Percentiles rank a stretch among this genome's conserved stretches.
Conservation (phyloP, 1,284 basidiomycete genomes). For the Calocybe gambosa region DNA sequence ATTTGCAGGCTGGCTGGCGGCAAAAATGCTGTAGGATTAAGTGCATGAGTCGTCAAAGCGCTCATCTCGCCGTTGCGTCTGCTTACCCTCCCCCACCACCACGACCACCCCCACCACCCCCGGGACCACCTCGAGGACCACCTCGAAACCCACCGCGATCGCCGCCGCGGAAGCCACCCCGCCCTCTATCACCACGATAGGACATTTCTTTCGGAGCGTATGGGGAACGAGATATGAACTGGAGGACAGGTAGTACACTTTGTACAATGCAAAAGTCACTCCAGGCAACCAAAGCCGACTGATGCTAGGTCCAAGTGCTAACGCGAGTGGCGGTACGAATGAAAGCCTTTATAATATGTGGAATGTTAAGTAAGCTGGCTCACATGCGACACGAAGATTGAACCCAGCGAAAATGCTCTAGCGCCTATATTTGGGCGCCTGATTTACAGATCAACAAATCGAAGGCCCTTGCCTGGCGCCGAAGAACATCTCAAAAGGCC, state of each 20-base stretch:
- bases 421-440: not conserved
- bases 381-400: not conserved
- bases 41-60: slow-evolving; percentile 8
- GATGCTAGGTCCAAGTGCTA: slow-evolving; percentile 15
- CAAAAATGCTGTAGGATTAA: slow-evolving; percentile 44
- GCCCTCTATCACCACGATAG: slow-evolving; percentile 26
- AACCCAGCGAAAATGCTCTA: not conserved
- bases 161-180: slow-evolving; percentile 24
- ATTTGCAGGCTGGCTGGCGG: slow-evolving; percentile 36
- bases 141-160: slow-evolving; percentile 22
- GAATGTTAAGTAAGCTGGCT: not conserved
- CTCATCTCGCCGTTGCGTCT: slow-evolving; percentile 7
- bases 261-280: slow-evolving; percentile 10
- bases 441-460: not conserved
- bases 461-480: not conserved
- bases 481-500: not conserved
- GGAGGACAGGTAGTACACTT: not conserved
- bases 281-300: slow-evolving; percentile 12
- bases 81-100: slow-evolving; percentile 47
- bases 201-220: slow-evolving; percentile 16
- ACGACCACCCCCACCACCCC: slow-evolving; percentile 7
- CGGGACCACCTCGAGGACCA: slow-evolving; percentile 13
- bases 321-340: not conserved
- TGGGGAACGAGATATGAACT: not conserved
- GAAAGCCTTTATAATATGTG: not conserved